Evolutionary conservation across 345 rosid genomes (phyloP), one percentile per base, ranked within the genome.

Genomic region (Syzygium aromaticum): DNA sequence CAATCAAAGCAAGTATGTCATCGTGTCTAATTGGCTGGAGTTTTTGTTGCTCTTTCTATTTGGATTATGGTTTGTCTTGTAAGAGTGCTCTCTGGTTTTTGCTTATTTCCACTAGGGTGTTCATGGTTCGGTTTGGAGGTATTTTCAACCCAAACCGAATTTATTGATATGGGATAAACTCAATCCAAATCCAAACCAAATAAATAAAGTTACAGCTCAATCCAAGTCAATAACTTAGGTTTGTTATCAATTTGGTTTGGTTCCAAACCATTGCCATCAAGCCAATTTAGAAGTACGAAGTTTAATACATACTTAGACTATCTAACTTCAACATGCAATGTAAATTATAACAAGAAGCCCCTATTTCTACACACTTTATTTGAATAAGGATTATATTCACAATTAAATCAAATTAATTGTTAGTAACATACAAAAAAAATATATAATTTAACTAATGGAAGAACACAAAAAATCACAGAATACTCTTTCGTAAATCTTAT

Each of bases 1-100:
- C 89, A 87, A 84, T 96, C 99, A 57, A 96, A 95, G 89, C 92
- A 91, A 85, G 99, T 98, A 94, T 87, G 98, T 89, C 38, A 77
- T 54, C 2, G 2, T 49, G 54, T 23, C 54, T 28, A 25, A 84
- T 30, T 17, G 23, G 86, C 82, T 25, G 52, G 86, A 84, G 25
- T 30, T 84, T 84, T 84, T 52, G 59, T 52, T 53, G 59, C 46
- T 84, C 23, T 61, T 61, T 63, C 77, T 49, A 54, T 86, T 49
- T 30, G 22, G 85, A 57, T 40, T 33, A 80, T 10, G 83, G 56
- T 53, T 27, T 8, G 22, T 17, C 78, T 33, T 33, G 46, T 67
- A 33, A 33, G 49, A 73, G 23, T 38, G 80, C 80, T 73, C 49
- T 22, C 19, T 8, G 27, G 27, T 33, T 73, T 73, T 73, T 73